These are phyloP conservation scores for Monosporozyma aquatica DNA, from an alignment of 805 yeast genomes.

Conservation along the genomic window DNA sequence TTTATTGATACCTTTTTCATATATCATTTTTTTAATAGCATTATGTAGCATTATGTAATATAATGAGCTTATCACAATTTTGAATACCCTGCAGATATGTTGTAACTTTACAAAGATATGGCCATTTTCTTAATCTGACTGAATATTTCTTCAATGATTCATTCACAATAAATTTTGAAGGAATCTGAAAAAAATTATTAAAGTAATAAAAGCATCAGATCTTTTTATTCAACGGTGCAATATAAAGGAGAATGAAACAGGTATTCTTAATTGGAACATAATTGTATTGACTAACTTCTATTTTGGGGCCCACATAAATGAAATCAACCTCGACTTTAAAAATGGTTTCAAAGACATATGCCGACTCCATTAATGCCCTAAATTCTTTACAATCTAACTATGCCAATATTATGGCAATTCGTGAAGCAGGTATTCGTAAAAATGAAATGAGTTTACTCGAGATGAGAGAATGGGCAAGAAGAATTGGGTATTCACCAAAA, in stretches of 20 bases:
- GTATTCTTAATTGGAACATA: too few species aligned
- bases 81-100: too few species aligned
- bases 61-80: not conserved
- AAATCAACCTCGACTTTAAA: slow-evolving; percentile 12
- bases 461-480: slow-evolving; percentile 70
- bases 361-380: slow-evolving; percentile 77
- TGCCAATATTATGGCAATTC: slow-evolving; percentile 76
- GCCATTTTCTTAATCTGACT: too few species aligned
- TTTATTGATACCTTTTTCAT: slow-evolving; percentile 1
- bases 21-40: not conserved
- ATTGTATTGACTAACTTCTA: too few species aligned
- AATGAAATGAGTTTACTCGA: slow-evolving; percentile 69
- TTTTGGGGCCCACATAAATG: slow-evolving; percentile 7
- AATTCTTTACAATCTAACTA: slow-evolving; percentile 87
- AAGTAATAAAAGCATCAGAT: not conserved
- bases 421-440: slow-evolving; percentile 57
- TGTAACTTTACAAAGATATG: too few species aligned
- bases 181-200: too few species aligned
- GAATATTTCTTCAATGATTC: too few species aligned
- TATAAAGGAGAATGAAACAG: not conserved
- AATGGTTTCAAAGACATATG: slow-evolving; percentile 24
- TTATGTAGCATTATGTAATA: not conserved
- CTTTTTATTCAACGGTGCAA: not conserved
- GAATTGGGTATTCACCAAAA: slow-evolving; percentile 55
- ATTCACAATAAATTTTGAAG: too few species aligned